phyloP scores from a whole-genome alignment of 2,329 filamentous ascomycete genomes.

The Salinomyces thailandicus region DNA sequence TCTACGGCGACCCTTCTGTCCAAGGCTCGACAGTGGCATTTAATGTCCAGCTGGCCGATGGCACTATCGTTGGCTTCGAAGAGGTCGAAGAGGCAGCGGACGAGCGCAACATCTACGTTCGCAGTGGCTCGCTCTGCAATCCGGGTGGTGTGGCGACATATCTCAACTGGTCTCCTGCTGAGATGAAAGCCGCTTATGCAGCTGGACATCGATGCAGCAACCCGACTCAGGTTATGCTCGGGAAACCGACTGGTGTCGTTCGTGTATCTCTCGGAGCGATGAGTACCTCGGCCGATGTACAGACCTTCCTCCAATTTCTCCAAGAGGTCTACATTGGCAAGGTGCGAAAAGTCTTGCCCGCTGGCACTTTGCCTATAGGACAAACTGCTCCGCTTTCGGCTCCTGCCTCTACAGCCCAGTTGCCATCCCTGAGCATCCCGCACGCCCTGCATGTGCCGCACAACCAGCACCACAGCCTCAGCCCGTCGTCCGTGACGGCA shows the following conservation, averaged over 20 bases:
- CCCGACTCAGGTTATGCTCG: slow-evolving; percentile 43
- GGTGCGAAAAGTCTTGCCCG: background rate
- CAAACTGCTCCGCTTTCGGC: slow-evolving; percentile 6
- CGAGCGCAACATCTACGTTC: slow-evolving; percentile 46
- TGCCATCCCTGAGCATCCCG: slow-evolving; percentile 11
- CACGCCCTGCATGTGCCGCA: slow-evolving; percentile 8
- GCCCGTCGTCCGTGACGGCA: slow-evolving; percentile 10
- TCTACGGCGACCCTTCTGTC: slow-evolving; percentile 41
- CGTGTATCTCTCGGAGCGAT: slow-evolving; percentile 52
- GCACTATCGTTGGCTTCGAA: slow-evolving; percentile 45
- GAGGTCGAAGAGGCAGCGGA: slow-evolving; percentile 51
- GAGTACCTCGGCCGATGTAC: slow-evolving; percentile 47
- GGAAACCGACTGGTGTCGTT: slow-evolving; percentile 50
- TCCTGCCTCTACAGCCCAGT: slow-evolving; percentile 4
- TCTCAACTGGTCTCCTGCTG: slow-evolving; percentile 42
- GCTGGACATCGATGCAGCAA: slow-evolving; percentile 49
- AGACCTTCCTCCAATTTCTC: slow-evolving; percentile 47
- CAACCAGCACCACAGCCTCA: background rate
- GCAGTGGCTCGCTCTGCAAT: slow-evolving; percentile 49
- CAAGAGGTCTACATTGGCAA: slow-evolving; percentile 22
- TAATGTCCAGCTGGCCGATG: slow-evolving; percentile 47
- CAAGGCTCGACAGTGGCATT: slow-evolving; percentile 56
- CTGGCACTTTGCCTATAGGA: background rate
- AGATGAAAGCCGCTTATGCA: slow-evolving; percentile 45
- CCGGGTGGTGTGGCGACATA: slow-evolving; percentile 41